Percentiles rank a stretch among this genome's conserved stretches.
Evolutionary conservation across 129 eudicot genomes (phyloP).

Genomic region (Flaveria robusta): DNA sequence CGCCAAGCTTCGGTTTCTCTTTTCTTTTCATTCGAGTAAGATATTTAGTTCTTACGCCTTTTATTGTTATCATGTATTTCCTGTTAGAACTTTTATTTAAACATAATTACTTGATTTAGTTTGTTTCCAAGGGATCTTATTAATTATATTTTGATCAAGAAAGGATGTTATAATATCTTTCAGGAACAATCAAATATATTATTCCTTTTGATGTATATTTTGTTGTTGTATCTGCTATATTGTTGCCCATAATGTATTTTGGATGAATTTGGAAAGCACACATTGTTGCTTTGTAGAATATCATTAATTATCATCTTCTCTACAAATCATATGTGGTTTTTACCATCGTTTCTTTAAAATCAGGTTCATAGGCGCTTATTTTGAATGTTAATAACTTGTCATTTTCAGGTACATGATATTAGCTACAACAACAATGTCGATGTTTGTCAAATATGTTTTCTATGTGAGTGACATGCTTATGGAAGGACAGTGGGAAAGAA

Average conservation of each 20-base stretch:
- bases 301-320: not conserved
- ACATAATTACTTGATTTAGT: not conserved
- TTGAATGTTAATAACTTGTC: not conserved
- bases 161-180: not conserved
- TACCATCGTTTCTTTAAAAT: not conserved
- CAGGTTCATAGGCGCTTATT: slow-evolving; percentile 17
- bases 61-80: not conserved
- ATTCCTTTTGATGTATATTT: not conserved
- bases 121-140: not conserved
- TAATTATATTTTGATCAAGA: not conserved
- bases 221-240: slow-evolving; percentile 1
- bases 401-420: slow-evolving; percentile 86
- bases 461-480: slow-evolving; percentile 93
- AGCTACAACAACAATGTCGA: slow-evolving; percentile 90
- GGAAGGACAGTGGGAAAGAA: slow-evolving; percentile 99
- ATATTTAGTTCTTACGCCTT: not conserved
- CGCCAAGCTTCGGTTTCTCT: slow-evolving; percentile 93
- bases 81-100: not conserved
- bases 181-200: not conserved
- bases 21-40: slow-evolving; percentile 97
- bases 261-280: not conserved
- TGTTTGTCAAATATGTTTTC: slow-evolving; percentile 77
- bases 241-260: slow-evolving; percentile 1
- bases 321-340: not conserved
- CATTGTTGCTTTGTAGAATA: not conserved